phyloP scores from a whole-genome alignment of 139 green algal genomes.

The Chlorella sp. region DNA sequence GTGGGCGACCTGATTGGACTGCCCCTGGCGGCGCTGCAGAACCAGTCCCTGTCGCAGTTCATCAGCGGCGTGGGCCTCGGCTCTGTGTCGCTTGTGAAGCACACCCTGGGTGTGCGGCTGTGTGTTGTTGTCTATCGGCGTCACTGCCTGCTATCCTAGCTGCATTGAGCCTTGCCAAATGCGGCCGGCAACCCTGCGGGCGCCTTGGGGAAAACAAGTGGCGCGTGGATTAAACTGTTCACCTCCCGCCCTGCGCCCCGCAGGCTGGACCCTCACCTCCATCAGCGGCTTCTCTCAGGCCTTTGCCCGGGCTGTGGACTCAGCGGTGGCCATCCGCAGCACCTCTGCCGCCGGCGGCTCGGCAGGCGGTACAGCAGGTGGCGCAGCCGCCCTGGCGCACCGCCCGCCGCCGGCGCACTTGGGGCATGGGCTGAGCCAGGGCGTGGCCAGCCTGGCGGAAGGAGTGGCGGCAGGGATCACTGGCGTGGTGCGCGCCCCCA shows the following conservation, averaged over 20 bases:
- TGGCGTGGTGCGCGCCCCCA: constrained; percentile 20
- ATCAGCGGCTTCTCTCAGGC: constrained; percentile 60
- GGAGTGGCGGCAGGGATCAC: constrained; percentile 25
- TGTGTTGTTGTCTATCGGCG: neutral
- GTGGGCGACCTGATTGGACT: constrained; percentile 59
- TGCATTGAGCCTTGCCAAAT: too few relatives aligned
- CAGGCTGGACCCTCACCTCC: constrained; percentile 62
- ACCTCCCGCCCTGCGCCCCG: too few relatives aligned
- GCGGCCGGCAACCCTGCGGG: too few relatives aligned
- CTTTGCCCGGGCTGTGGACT: constrained; percentile 53
- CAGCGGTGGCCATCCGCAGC: constrained; percentile 13
- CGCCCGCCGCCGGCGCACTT: constrained; percentile 25
- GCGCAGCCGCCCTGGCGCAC: neutral
- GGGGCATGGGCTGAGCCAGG: constrained; percentile 13
- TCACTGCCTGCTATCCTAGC: neutral
- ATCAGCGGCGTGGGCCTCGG: constrained; percentile 64
- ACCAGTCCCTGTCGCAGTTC: constrained; percentile 45
- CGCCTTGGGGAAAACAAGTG: too few relatives aligned
- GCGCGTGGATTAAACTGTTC: too few relatives aligned
- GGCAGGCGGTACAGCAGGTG: neutral
- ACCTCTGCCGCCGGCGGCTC: neutral
- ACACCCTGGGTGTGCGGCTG: constrained; percentile 53
- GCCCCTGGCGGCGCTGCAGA: constrained; percentile 56
- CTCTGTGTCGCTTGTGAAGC: constrained; percentile 56
- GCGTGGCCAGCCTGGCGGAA: constrained; percentile 16